phyloP scores from a whole-genome alignment of 225 moss, liverwort and hornwort species.

The Thuidium tamariscinum region DNA sequence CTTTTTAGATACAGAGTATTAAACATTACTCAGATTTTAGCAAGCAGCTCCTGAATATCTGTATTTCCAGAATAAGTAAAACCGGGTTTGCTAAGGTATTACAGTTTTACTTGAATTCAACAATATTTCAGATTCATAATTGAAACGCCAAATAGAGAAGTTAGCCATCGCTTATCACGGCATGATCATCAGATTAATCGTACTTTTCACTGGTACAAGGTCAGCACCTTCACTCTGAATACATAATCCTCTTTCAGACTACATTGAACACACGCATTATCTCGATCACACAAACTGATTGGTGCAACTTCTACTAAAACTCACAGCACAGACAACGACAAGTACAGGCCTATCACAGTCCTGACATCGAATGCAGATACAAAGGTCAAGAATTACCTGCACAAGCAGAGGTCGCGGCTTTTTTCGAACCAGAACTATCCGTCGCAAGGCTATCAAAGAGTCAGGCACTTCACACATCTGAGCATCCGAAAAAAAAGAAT shows the following conservation, averaged over 20 bases:
- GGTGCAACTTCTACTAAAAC: neutral
- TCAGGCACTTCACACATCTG: slow-evolving; percentile 29
- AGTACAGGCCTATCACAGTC: neutral
- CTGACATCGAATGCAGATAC: neutral
- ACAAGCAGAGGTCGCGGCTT: slow-evolving; percentile 31
- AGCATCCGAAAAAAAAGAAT: neutral
- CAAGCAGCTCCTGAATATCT: neutral
- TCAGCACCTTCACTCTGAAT: neutral
- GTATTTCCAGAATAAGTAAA: neutral
- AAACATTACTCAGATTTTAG: neutral
- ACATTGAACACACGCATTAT: neutral
- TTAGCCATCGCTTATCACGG: neutral
- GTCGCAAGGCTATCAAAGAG: slow-evolving; percentile 16
- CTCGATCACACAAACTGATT: neutral
- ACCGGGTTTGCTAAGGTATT: neutral
- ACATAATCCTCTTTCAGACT: neutral
- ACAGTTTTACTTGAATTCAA: neutral
- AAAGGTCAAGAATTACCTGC: slow-evolving; percentile 17
- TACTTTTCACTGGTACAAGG: neutral
- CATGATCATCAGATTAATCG: neutral
- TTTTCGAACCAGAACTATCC: slow-evolving; percentile 18
- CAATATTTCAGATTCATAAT: neutral
- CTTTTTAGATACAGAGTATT: neutral
- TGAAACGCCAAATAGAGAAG: neutral
- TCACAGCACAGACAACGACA: neutral